Base-by-base conservation (phyloP, 495 filamentous ascomycete species). In the Aspergillus sclerotiicarbonarius region DNA sequence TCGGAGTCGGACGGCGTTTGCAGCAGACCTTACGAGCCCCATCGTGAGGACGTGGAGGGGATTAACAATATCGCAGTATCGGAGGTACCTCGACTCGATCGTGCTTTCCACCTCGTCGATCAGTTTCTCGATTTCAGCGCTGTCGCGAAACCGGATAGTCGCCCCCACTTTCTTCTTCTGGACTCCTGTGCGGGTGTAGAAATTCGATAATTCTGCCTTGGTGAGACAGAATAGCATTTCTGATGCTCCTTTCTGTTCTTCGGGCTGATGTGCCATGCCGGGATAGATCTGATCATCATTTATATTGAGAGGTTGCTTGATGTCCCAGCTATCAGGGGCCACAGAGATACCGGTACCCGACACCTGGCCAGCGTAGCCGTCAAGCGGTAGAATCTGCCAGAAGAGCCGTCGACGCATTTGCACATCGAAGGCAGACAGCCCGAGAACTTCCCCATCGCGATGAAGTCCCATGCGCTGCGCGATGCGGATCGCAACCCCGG, bases 181-280 rank as follows among this genome's bases (percentile, higher is more conserved):
- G 4, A 53, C 21, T 1, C 56, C 48, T 2, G 51, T 54, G 31
- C 59, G 33, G 6, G 54, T 53, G 16, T 62, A 57, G 7, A 57
- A 56, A 15, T 60, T 62, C 8, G 59, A 58, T 12, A 67, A 18
- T 33, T 85, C 81, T 55, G 77, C 85, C 8, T 85, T 80, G 8
- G 88, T 83, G 15, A 94, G 71, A 54, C 83, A 86, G 63, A 93
- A 92, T 1, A 89, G 88, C 85, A 91, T 89, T 54, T 93, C 89
- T 3, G 89, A 90, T 0, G 81, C 78, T 16, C 84, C 84, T 21
- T 65, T 67, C 31, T 84, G 79, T 33, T 85, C 76, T 7, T 32
- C n/a, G 1, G 58, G 58, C 10, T 30, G 35, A 21, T 65, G 43
- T 12, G 58, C 57, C 64, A 69, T 69, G 3, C 60, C 70, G 10